phyloP scores from a whole-genome alignment of 495 filamentous ascomycete species.

The Penicillium robsamsonii region DNA sequence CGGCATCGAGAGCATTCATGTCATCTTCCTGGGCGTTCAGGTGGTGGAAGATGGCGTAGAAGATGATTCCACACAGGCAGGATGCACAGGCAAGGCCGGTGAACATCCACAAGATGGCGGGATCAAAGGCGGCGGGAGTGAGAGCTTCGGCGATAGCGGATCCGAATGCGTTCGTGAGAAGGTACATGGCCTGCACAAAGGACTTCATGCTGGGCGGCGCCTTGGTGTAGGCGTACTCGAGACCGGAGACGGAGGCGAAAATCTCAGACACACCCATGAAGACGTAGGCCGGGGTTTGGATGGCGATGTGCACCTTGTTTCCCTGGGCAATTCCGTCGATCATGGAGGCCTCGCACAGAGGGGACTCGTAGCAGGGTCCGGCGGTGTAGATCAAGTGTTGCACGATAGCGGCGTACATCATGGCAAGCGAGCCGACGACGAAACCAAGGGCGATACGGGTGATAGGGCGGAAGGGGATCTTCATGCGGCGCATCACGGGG shows the following conservation, averaged over 20 bases:
- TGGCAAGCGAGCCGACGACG: conserved; percentile 60
- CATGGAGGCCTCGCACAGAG: conserved; percentile 33
- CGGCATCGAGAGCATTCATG: conserved; percentile 48
- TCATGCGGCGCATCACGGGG: conserved; percentile 60
- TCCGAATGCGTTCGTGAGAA: conserved; percentile 71
- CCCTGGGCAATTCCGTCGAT: conserved; percentile 34
- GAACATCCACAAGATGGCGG: conserved; percentile 69
- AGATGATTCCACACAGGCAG: conserved; percentile 43
- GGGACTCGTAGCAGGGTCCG: conserved; percentile 48
- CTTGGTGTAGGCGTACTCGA: conserved; percentile 81
- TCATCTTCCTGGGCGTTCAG: conserved; percentile 46
- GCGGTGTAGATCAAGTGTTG: conserved; percentile 70
- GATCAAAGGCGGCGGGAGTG: conserved; percentile 65
- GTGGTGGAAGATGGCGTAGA: conserved; percentile 44
- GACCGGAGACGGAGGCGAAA: conserved; percentile 66
- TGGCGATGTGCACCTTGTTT: conserved; percentile 61
- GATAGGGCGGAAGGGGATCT: conserved; percentile 67
- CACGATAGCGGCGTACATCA: conserved; percentile 64
- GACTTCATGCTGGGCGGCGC: conserved; percentile 80
- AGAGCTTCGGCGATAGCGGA: conserved; percentile 71
- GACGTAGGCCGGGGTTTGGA: conserved; percentile 67
- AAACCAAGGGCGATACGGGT: conserved; percentile 75
- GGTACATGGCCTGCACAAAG: conserved; percentile 71
- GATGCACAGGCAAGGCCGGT: conserved; percentile 53
- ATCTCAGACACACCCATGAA: conserved; percentile 73